A percentile compares a stretch with the other conserved stretches of the same genome.
Conservation (phyloP, 208 protist species). For the Crithidia mellificae region DNA sequence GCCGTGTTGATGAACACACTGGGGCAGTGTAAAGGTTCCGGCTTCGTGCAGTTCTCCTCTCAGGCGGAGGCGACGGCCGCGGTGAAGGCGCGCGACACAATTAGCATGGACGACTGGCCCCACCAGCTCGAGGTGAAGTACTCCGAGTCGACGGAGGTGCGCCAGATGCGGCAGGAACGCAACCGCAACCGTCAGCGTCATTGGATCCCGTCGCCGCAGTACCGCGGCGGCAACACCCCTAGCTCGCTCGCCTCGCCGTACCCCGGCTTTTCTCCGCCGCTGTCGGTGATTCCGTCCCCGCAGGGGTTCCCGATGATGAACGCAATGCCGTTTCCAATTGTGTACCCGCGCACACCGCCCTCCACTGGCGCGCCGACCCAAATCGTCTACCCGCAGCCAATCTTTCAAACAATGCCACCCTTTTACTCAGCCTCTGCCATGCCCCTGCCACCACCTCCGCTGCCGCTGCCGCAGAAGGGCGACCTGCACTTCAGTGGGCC, state of each 20-base stretch:
- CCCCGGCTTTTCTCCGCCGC: constrained; percentile 30
- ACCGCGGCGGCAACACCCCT: constrained; percentile 38
- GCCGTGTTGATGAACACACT: constrained; percentile 86
- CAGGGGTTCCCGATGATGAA: constrained; percentile 52
- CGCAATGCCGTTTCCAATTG: constrained; percentile 48
- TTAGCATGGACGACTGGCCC: constrained; percentile 80
- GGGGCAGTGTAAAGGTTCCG: constrained; percentile 91
- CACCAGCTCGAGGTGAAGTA: constrained; percentile 82
- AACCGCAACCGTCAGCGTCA: constrained; percentile 82
- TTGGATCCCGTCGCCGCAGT: constrained; percentile 74
- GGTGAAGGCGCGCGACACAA: constrained; percentile 47
- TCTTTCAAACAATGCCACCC: constrained; percentile 28
- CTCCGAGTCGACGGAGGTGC: constrained; percentile 80
- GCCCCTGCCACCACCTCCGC: constrained; percentile 36
- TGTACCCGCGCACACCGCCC: constrained; percentile 48
- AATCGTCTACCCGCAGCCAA: constrained; percentile 51
- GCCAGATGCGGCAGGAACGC: constrained; percentile 85
- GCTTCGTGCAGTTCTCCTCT: constrained; percentile 85
- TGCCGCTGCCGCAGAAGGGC: constrained; percentile 57
- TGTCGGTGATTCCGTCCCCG: constrained; percentile 62
- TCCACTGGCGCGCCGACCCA: constrained; percentile 32
- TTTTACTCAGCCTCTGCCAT: constrained; percentile 32
- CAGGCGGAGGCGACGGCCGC: constrained; percentile 70
- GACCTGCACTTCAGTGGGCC: constrained; percentile 75
- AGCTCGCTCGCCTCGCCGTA: constrained; percentile 35